These are phyloP conservation scores for Amanita phalloides DNA, from an alignment of 768 basidiomycete species.

Conservation along the genomic window DNA sequence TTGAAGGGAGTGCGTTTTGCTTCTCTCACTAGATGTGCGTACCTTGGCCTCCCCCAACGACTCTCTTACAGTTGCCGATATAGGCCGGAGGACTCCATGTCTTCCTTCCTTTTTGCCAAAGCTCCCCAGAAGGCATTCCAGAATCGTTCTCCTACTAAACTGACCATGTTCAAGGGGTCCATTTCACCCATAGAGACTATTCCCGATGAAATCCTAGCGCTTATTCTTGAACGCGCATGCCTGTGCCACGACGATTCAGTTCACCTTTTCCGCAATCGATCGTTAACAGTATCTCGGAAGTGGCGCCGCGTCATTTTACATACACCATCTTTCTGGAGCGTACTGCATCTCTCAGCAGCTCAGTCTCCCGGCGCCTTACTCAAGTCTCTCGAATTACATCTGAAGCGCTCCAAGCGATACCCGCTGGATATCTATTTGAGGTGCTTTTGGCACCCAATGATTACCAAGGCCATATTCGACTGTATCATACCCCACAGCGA, in stretches of 20 bases:
- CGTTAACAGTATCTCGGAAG: slow-evolving; percentile 13
- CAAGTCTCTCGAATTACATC: slow-evolving; percentile 13
- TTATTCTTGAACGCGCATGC: slow-evolving; percentile 12
- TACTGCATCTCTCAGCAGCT: slow-evolving; percentile 16
- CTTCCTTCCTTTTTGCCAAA: not conserved
- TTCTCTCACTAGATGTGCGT: not conserved
- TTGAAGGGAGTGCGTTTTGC: too few relatives aligned
- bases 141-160: not conserved
- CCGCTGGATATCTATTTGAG: slow-evolving; percentile 18
- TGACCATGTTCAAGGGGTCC: not conserved
- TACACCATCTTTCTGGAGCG: slow-evolving; percentile 23
- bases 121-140: not conserved
- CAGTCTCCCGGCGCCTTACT: slow-evolving; percentile 12
- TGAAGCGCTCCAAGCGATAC: slow-evolving; percentile 17
- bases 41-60: not conserved
- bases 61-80: not conserved
- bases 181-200: not conserved
- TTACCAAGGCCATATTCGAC: slow-evolving; percentile 14
- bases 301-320: slow-evolving; percentile 14
- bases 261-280: slow-evolving; percentile 10
- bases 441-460: slow-evolving; percentile 17
- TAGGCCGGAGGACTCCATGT: not conserved
- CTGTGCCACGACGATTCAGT: slow-evolving; percentile 6
- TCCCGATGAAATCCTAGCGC: slow-evolving; percentile 6
- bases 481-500: slow-evolving; percentile 17